Conservation (phyloP, 441 rosid genomes). For the Biscutella laevigata region DNA sequence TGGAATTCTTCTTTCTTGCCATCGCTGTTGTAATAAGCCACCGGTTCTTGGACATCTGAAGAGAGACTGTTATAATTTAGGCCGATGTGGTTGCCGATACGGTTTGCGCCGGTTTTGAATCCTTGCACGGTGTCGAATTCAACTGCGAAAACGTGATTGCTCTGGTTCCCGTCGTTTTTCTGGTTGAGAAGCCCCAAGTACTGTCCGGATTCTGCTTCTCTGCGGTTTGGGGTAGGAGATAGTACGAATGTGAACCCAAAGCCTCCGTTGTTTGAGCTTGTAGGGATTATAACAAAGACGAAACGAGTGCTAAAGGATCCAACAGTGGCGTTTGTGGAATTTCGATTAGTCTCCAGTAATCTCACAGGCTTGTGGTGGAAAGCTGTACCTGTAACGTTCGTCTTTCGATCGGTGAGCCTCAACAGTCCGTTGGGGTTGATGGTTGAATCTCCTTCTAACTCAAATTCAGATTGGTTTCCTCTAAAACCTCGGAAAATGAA, state of each 20-base stretch:
- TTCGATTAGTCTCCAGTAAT: conserved; percentile 10
- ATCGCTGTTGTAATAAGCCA: neutral
- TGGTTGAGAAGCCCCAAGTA: conserved; percentile 44
- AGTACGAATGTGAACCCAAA: conserved; percentile 57
- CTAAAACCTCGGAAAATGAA: conserved; percentile 45
- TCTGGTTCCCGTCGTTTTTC: neutral
- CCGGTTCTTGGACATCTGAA: neutral
- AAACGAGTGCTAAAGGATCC: conserved; percentile 47
- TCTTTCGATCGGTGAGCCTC: conserved; percentile 36
- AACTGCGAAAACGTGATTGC: conserved; percentile 49
- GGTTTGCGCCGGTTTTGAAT: conserved; percentile 20
- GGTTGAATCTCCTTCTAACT: conserved; percentile 19
- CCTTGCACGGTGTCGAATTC: conserved; percentile 70
- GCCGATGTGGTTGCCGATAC: conserved; percentile 49
- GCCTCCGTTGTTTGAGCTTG: conserved; percentile 40
- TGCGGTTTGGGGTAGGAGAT: conserved; percentile 36
- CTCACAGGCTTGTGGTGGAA: conserved; percentile 31
- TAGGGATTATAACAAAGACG: conserved; percentile 41
- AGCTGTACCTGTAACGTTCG: conserved; percentile 37
- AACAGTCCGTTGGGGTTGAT: conserved; percentile 29
- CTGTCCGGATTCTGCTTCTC: conserved; percentile 33
- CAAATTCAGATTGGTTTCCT: neutral
- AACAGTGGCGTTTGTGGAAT: neutral
- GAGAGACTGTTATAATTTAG: conserved; percentile 38
- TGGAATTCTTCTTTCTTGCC: neutral